These are phyloP conservation scores for Paxillus rubicundulus DNA, from an alignment of 768 basidiomycete genomes.

Conservation along the genomic window DNA sequence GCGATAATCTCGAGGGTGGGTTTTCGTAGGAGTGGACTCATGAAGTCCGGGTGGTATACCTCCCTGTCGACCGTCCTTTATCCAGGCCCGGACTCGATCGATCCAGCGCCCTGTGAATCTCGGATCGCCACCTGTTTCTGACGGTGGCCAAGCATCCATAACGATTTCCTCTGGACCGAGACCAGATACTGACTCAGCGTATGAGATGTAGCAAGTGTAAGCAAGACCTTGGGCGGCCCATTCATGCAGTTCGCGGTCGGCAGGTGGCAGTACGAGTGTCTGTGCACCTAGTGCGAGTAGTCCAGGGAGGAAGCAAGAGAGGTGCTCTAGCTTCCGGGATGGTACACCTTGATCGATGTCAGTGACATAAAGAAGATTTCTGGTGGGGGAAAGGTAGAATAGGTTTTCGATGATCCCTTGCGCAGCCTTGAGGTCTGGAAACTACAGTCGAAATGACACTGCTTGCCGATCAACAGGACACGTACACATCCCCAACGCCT, in stretches of 20 bases:
- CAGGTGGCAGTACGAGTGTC: slow-evolving; percentile 38
- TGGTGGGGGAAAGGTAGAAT: slow-evolving; percentile 53
- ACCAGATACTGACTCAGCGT: slow-evolving; percentile 38
- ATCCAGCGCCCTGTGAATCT: slow-evolving; percentile 36
- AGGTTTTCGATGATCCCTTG: slow-evolving; percentile 56
- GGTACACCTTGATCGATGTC: slow-evolving; percentile 39
- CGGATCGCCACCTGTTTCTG: not conserved
- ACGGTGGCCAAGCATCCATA: slow-evolving; percentile 13
- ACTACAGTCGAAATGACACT: not conserved
- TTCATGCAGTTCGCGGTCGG: slow-evolving; percentile 41
- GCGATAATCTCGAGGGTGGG: slow-evolving; percentile 39
- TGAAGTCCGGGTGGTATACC: slow-evolving; percentile 36
- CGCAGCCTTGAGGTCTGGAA: slow-evolving; percentile 48
- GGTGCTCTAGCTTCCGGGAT: slow-evolving; percentile 55
- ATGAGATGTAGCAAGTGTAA: slow-evolving; percentile 50
- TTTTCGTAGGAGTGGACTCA: slow-evolving; percentile 17
- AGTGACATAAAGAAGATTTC: slow-evolving; percentile 63
- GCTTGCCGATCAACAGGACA: not conserved
- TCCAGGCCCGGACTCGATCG: slow-evolving; percentile 42
- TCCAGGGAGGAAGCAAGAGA: slow-evolving; percentile 69
- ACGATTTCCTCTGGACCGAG: slow-evolving; percentile 25
- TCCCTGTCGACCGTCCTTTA: slow-evolving; percentile 35
- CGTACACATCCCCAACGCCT: slow-evolving; percentile 53
- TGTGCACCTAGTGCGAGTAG: slow-evolving; percentile 61
- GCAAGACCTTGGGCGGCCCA: slow-evolving; percentile 66